These are phyloP conservation scores for Penicillium decumbens DNA, from an alignment of 2,329 filamentous ascomycete species.

Conservation along the genomic window DNA sequence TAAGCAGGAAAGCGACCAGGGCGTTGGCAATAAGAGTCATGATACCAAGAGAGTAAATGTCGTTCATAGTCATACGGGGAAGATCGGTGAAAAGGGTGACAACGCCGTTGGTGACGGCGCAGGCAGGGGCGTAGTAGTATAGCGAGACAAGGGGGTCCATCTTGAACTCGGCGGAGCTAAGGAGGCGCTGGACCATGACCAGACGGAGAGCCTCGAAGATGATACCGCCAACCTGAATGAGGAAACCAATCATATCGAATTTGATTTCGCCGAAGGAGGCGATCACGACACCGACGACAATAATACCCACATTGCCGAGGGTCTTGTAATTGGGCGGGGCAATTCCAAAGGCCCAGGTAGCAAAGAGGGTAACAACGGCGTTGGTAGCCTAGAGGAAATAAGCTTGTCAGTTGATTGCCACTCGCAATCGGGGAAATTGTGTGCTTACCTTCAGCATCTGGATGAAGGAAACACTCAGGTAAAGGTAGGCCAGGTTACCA, in stretches of 20 bases:
- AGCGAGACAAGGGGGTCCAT: conserved; percentile 84
- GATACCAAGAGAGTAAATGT: conserved; percentile 63
- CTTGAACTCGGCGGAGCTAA: conserved; percentile 69
- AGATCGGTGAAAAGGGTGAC: conserved; percentile 63
- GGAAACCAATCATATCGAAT: conserved; percentile 62
- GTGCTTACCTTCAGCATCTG: conserved; percentile 87
- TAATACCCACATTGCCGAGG: conserved; percentile 85
- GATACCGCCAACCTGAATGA: conserved; percentile 68
- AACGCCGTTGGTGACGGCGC: conserved; percentile 68
- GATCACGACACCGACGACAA: conserved; percentile 88
- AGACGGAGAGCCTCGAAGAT: conserved; percentile 72
- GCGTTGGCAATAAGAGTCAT: conserved; percentile 66
- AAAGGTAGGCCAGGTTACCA: conserved; percentile 91
- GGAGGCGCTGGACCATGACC: conserved; percentile 75
- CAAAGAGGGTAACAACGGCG: conserved; percentile 83
- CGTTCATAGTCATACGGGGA: conserved; percentile 63
- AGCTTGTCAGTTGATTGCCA: not conserved
- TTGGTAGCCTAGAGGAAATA: conserved; percentile 66
- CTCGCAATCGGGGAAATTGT: not conserved
- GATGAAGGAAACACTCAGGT: conserved; percentile 93
- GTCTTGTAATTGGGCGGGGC: conserved; percentile 76
- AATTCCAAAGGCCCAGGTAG: conserved; percentile 80
- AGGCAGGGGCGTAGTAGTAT: conserved; percentile 81
- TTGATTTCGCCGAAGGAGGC: conserved; percentile 92
- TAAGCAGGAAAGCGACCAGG: conserved; percentile 68